Percentiles rank a stretch among this genome's conserved stretches.
Conservation (phyloP, 1,284 basidiomycete genomes). For the Ustilago loliicola region DNA sequence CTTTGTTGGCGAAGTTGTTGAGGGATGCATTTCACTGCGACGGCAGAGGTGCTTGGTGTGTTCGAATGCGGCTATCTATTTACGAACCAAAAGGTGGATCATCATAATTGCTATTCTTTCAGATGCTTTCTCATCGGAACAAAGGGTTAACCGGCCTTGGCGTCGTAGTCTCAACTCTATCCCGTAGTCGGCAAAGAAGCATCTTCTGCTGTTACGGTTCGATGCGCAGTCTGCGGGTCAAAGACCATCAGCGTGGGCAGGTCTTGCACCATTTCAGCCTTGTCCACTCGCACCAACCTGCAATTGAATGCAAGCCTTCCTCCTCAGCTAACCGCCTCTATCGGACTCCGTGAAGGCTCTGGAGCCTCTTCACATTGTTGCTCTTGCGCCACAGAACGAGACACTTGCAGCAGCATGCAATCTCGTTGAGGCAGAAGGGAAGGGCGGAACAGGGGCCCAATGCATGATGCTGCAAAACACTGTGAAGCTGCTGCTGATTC, state of each 20-base stretch:
- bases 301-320: not conserved
- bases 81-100: not conserved
- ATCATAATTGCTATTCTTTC: not conserved
- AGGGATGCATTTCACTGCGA: too few relatives aligned
- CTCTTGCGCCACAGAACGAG: not conserved
- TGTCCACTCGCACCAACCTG: conserved; percentile 12
- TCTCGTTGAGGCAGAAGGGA: not conserved
- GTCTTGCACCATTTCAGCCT: not conserved
- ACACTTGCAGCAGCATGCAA: too few relatives aligned
- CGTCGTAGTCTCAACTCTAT: not conserved
- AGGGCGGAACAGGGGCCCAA: not conserved
- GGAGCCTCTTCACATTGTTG: not conserved
- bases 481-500: not conserved
- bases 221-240: not conserved
- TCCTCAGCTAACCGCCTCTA: not conserved
- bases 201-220: not conserved
- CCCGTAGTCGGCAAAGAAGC: not conserved
- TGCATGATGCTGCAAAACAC: not conserved
- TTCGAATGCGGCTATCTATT: conserved; percentile 6
- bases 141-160: not conserved
- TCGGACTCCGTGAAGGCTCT: not conserved
- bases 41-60: not conserved
- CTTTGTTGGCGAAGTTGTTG: not conserved
- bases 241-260: conserved; percentile 7
- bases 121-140: not conserved